Conservation (phyloP, 1,284 basidiomycete species). For the Apiotrichum siamense region DNA sequence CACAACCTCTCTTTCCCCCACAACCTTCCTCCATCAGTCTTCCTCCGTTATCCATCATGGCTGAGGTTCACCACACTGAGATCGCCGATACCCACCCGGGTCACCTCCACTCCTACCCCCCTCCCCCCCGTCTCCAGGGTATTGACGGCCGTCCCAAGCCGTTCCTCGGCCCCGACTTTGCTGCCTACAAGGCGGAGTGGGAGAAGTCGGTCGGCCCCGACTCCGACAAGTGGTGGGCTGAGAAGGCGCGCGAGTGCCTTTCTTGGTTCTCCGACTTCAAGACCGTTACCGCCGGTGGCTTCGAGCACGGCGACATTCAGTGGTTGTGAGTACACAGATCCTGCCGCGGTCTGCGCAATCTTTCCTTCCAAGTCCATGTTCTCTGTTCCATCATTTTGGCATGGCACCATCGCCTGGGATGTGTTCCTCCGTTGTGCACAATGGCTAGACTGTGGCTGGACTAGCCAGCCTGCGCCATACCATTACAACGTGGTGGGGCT, state of each 20-base stretch:
- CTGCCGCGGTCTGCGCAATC: no score
- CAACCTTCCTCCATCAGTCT: background rate
- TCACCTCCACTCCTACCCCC: slow-evolving; percentile 35
- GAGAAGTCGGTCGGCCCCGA: slow-evolving; percentile 64
- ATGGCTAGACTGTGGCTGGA: no score
- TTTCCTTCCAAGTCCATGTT: no score
- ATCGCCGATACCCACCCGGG: slow-evolving; percentile 34
- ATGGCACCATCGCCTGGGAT: no score
- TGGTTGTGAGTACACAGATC: slow-evolving; percentile 82
- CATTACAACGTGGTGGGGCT: no score
- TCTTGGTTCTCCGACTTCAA: slow-evolving; percentile 90
- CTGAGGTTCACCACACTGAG: slow-evolving; percentile 25
- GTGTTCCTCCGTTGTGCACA: no score
- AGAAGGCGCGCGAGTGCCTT: slow-evolving; percentile 72
- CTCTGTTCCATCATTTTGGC: no score
- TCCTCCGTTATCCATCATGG: background rate
- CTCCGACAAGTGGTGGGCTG: slow-evolving; percentile 80
- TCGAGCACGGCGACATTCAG: slow-evolving; percentile 78
- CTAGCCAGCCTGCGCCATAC: no score
- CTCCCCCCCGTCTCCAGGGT: slow-evolving; percentile 38
- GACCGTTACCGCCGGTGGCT: slow-evolving; percentile 77
- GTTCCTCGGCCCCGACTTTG: slow-evolving; percentile 67
- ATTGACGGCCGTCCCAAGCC: slow-evolving; percentile 46
- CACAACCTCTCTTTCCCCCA: background rate
- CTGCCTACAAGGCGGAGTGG: slow-evolving; percentile 66